Evolutionary conservation across 2,329 filamentous ascomycete genomes (phyloP), one percentile per base, ranked within the genome.

Genomic region (Colletotrichum tamarilloi): DNA sequence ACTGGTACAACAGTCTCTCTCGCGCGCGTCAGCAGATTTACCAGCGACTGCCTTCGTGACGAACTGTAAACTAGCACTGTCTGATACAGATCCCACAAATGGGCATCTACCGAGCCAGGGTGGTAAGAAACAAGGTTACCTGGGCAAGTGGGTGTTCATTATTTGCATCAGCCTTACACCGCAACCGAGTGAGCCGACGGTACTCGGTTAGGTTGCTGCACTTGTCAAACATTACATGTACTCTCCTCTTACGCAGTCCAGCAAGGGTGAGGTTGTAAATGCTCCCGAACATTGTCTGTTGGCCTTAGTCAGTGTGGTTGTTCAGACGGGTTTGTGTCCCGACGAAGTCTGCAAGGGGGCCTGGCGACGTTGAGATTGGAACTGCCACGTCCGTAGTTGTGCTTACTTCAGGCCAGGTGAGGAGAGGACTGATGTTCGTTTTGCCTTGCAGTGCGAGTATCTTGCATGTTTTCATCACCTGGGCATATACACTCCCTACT

Each of bases 121-220:
- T 35, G 14, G 56, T 38, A 14, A 6, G 42, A 24, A 42, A 53
- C 35, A 53, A 60, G 56, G 65, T 38, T 60, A 60, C 65, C 64
- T 14, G 32, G 63, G 14, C 7, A 49, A 49, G 35, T 49, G 46
- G 30, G 28, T 42, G 30, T 60, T 60, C 65, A 26, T 55, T 55
- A 22, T 55, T 35, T 67, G 28, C 38, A 58, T 67, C 65, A 67
- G 65, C 65, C 65, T 60, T 67, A 67, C 38, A 30, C 14, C 14
- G 30, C 55, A 49, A 38, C 52, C 59, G 59, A 52, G 28, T 19
- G 30, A 57, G 30, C 62, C 28, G 30, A 24, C 52, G 46, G 46
- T 11, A 14, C 9, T 55, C 52, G 26, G 14, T 22, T 22, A 38
- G 26, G 60, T 24, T 32, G 28, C 38, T 22, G 60, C 22, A 22